Evolutionary conservation across 225 moss, liverwort and hornwort species (phyloP).

Genomic region (Sphagnum tenellum): DNA sequence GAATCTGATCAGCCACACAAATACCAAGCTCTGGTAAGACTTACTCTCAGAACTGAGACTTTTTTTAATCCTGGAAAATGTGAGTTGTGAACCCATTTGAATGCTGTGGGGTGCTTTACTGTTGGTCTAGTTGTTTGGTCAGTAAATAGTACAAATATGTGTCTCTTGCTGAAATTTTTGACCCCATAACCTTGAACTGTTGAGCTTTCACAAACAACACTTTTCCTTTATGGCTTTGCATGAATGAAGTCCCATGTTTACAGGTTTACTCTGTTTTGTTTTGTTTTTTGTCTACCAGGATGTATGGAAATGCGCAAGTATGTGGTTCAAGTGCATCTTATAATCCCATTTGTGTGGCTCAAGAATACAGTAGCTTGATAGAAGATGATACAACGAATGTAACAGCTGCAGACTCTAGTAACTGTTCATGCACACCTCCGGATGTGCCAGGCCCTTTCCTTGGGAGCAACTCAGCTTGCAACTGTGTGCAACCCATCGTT

Average conservation of each 20-base stretch:
- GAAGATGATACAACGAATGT: constrained; percentile 1
- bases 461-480: constrained; percentile 9
- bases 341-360: constrained; percentile 41
- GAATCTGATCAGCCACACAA: constrained; percentile 12
- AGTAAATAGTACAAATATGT: not conserved
- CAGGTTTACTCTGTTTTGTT: no score
- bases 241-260: no score
- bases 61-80: not conserved
- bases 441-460: no score
- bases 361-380: not conserved
- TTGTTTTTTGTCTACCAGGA: no score
- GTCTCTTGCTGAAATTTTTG: no score
- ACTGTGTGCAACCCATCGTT: constrained; percentile 14
- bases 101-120: not conserved
- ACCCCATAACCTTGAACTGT: no score
- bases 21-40: constrained; percentile 24
- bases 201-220: no score
- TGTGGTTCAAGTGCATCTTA: not conserved
- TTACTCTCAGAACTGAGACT: not conserved
- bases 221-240: no score
- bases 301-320: no score
- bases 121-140: not conserved
- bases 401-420: constrained; percentile 4
- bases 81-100: not conserved
- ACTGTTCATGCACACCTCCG: no score